Evolutionary conservation across 768 basidiomycete species (phyloP).

Genomic region (Hypholoma sublateritium): DNA sequence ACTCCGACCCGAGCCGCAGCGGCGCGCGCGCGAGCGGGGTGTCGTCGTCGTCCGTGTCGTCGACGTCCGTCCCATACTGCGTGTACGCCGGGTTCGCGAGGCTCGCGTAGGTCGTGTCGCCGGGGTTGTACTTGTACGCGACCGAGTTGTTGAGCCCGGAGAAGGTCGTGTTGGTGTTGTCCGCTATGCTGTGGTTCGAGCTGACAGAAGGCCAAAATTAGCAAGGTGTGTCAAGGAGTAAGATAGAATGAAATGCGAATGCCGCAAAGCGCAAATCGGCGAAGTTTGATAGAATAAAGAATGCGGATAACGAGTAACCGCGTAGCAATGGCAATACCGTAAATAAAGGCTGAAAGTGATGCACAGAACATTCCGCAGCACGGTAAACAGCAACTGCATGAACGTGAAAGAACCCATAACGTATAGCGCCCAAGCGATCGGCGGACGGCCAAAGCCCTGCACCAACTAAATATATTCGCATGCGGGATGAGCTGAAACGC

Average conservation of each 20-base stretch:
- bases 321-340: no score
- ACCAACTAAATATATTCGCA: no score
- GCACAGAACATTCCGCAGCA: no score
- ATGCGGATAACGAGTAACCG: no score
- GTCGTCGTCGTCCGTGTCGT: constrained; percentile 12
- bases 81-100: constrained; percentile 3
- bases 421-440: no score
- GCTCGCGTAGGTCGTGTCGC: not conserved
- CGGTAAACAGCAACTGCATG: no score
- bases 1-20: constrained; percentile 8
- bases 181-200: constrained; percentile 1
- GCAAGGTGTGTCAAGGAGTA: not conserved
- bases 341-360: no score
- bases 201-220: not conserved
- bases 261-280: not conserved
- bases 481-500: no score
- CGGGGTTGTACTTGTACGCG: constrained; percentile 16
- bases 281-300: no score
- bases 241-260: not conserved
- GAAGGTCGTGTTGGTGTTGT: constrained; percentile 13
- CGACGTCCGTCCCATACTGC: not conserved
- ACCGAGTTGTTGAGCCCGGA: constrained; percentile 12
- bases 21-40: constrained; percentile 5
- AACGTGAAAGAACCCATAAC: no score
- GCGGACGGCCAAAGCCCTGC: no score